Evolutionary conservation across 129 eudicot genomes (phyloP).

Genomic region (Logfia minima): DNA sequence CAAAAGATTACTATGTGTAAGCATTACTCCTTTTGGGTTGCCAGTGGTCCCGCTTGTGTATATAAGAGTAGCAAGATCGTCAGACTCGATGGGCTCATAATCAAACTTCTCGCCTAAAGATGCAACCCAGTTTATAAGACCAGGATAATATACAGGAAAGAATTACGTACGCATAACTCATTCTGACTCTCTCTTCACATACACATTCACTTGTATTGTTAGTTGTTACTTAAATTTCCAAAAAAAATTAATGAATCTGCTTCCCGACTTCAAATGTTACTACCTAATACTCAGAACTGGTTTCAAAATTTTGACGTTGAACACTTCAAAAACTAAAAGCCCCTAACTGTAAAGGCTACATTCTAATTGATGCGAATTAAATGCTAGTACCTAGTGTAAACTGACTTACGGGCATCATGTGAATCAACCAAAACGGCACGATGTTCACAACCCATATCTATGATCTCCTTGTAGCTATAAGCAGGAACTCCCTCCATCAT

Average conservation of each 20-base stretch:
- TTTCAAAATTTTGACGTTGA: background rate
- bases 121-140: background rate
- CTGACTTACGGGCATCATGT: slow-evolving; percentile 77
- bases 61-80: slow-evolving; percentile 79
- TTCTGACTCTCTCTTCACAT: background rate
- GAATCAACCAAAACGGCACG: slow-evolving; percentile 59
- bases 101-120: slow-evolving; percentile 60
- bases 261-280: background rate
- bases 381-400: slow-evolving; percentile 18
- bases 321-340: background rate
- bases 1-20: slow-evolving; percentile 47
- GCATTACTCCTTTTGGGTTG: slow-evolving; percentile 96
- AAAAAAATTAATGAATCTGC: background rate
- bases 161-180: background rate
- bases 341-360: background rate
- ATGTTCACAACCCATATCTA: slow-evolving; percentile 64
- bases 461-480: slow-evolving; percentile 69
- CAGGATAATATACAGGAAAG: background rate
- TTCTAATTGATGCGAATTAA: background rate
- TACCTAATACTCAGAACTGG: background rate
- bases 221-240: background rate
- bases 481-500: slow-evolving; percentile 48
- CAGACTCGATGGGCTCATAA: slow-evolving; percentile 70
- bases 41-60: slow-evolving; percentile 97
- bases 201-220: background rate